Conservation (phyloP, 2,329 filamentous ascomycete genomes). For the Trichophyton rubrum region DNA sequence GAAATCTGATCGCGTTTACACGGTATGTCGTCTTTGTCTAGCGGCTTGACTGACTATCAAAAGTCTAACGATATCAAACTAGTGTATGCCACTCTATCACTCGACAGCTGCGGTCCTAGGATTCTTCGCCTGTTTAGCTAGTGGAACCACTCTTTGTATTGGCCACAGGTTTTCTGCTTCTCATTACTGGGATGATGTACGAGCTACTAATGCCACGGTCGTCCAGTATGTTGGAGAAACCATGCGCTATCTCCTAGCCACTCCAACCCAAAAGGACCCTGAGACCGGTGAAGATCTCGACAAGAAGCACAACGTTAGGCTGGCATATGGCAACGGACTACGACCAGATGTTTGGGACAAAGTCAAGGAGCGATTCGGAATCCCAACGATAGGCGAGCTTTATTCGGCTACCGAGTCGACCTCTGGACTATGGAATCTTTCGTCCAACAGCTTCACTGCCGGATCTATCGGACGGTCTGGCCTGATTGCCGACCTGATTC, state of each 20-base stretch:
- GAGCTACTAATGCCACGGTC: slow-evolving; percentile 56
- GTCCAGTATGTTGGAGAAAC: slow-evolving; percentile 87
- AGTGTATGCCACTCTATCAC: slow-evolving; percentile 86
- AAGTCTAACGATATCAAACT: slow-evolving; percentile 6
- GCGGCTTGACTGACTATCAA: neutral
- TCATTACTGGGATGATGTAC: slow-evolving; percentile 64
- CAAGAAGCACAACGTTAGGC: slow-evolving; percentile 56
- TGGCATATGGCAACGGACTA: slow-evolving; percentile 74
- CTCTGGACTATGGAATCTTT: slow-evolving; percentile 58
- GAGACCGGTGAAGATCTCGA: slow-evolving; percentile 57
- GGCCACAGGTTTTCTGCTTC: slow-evolving; percentile 67
- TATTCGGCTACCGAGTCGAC: slow-evolving; percentile 68
- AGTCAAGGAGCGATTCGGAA: slow-evolving; percentile 69
- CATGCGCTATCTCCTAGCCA: slow-evolving; percentile 65
- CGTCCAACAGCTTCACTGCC: slow-evolving; percentile 57
- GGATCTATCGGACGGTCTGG: slow-evolving; percentile 70
- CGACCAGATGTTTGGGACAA: slow-evolving; percentile 73
- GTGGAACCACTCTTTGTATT: slow-evolving; percentile 55
- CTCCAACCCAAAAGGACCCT: slow-evolving; percentile 49
- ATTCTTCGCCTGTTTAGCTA: slow-evolving; percentile 47
- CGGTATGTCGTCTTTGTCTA: slow-evolving; percentile 36
- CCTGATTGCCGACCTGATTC: slow-evolving; percentile 43
- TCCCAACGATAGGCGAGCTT: slow-evolving; percentile 64
- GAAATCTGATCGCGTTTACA: slow-evolving; percentile 59
- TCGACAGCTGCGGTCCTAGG: slow-evolving; percentile 63